Conservation (phyloP, 1,284 basidiomycete species). For the Fistulinella staudtii region DNA sequence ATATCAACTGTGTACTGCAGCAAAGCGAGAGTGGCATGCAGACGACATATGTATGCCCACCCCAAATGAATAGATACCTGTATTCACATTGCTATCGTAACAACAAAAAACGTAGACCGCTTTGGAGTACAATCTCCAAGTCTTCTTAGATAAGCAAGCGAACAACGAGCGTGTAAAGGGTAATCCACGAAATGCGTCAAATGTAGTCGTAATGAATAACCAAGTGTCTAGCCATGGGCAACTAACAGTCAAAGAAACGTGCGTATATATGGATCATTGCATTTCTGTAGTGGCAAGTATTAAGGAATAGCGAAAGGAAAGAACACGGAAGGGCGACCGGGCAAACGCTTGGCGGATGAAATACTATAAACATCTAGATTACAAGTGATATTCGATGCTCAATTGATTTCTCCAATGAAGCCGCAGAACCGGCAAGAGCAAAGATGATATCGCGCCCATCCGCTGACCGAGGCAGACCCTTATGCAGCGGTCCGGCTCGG, state of each 20-base stretch:
- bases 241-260: slow-evolving; percentile 12
- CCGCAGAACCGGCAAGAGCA: slow-evolving; percentile 19
- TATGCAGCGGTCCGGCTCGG: slow-evolving; percentile 57
- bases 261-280: slow-evolving; percentile 17
- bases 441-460: slow-evolving; percentile 23
- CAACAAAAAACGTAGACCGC: too few relatives aligned
- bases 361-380: slow-evolving; percentile 35
- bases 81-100: too few relatives aligned
- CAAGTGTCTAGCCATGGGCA: neutral
- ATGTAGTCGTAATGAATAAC: slow-evolving; percentile 4
- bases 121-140: too few relatives aligned
- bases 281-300: slow-evolving; percentile 9
- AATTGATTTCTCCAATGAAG: slow-evolving; percentile 17
- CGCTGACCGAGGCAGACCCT: slow-evolving; percentile 9
- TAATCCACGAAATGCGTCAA: slow-evolving; percentile 3
- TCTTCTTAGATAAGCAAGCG: too few relatives aligned
- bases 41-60: too few relatives aligned
- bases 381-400: slow-evolving; percentile 34
- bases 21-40: too few relatives aligned
- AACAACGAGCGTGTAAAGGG: slow-evolving; percentile 10
- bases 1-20: too few relatives aligned
- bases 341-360: slow-evolving; percentile 14
- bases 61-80: too few relatives aligned
- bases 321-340: slow-evolving; percentile 17
- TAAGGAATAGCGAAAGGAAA: slow-evolving; percentile 11